Percentiles rank a stretch among this genome's conserved stretches.
phyloP scores from a whole-genome alignment of 768 basidiomycete species.

The Phylloporus rhodoxanthus region DNA sequence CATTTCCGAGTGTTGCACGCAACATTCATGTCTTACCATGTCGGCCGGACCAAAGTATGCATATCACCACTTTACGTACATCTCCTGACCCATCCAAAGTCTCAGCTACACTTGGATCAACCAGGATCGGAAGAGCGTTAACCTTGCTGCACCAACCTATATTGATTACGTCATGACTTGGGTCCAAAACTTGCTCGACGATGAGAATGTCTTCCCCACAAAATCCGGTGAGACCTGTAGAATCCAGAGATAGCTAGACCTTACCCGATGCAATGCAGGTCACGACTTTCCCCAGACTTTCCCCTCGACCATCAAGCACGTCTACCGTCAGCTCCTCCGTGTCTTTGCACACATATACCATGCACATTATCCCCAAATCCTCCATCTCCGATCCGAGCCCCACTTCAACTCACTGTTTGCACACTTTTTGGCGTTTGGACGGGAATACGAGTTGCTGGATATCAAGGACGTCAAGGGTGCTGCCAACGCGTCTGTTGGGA shows the following conservation, averaged over 20 bases:
- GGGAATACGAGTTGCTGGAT: constrained; percentile 88
- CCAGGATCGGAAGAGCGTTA: constrained; percentile 80
- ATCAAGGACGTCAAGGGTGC: constrained; percentile 81
- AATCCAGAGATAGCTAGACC: neutral
- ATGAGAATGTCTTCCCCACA: constrained; percentile 91
- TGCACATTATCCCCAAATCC: constrained; percentile 84
- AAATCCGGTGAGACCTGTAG: constrained; percentile 66
- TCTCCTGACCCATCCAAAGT: constrained; percentile 34
- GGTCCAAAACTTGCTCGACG: constrained; percentile 89
- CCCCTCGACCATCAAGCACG: constrained; percentile 84
- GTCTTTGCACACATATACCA: constrained; percentile 98
- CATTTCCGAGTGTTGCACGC: constrained; percentile 88
- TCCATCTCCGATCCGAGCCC: constrained; percentile 89
- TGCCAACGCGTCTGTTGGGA: constrained; percentile 54
- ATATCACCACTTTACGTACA: neutral
- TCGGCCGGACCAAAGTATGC: constrained; percentile 79
- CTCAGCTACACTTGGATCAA: constrained; percentile 95
- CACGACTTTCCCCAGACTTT: constrained; percentile 84
- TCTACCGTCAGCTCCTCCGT: constrained; percentile 94
- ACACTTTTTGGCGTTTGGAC: constrained; percentile 93
- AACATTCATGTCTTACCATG: constrained; percentile 88
- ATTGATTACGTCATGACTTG: constrained; percentile 98
- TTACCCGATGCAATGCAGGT: constrained; percentile 42
- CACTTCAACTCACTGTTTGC: constrained; percentile 98
- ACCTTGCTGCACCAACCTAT: constrained; percentile 89